A percentile compares a stretch with the other conserved stretches of the same genome.
These are phyloP conservation scores for Alternaria ethzedia DNA, from an alignment of 2,329 filamentous ascomycete genomes.

Conservation along the genomic window DNA sequence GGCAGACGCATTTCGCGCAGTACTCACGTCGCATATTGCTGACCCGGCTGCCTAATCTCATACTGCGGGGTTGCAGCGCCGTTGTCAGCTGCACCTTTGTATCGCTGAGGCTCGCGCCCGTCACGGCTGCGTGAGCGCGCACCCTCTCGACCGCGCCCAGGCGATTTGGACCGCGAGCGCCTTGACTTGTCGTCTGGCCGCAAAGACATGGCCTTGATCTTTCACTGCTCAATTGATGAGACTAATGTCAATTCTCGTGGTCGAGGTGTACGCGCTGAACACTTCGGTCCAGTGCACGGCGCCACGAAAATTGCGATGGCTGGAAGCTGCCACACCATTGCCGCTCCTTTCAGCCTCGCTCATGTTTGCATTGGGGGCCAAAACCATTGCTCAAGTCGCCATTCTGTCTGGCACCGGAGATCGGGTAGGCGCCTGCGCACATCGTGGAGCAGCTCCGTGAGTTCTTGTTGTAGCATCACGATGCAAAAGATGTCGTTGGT, in stretches of 20 bases:
- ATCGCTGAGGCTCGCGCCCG: conserved; percentile 45
- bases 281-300: conserved; percentile 1
- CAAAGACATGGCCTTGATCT: conserved; percentile 45
- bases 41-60: conserved; percentile 50
- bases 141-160: conserved; percentile 43
- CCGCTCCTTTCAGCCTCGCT: conserved; percentile 15
- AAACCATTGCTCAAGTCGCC: background rate
- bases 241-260: conserved; percentile 1
- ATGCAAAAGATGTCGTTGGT: background rate
- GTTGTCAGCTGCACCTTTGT: conserved; percentile 31
- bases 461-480: background rate
- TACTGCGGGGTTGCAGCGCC: conserved; percentile 46
- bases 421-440: background rate
- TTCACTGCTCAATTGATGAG: background rate
- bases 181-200: conserved; percentile 50
- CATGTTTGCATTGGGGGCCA: conserved; percentile 20
- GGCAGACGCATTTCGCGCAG: background rate
- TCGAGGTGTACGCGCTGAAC: conserved; percentile 3
- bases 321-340: conserved; percentile 19
- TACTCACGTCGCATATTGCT: conserved; percentile 45
- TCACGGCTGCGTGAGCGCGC: conserved; percentile 51
- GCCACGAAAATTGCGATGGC: conserved; percentile 27
- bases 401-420: background rate
- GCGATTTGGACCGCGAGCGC: conserved; percentile 53
- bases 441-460: background rate